phyloP scores from a whole-genome alignment of 2,329 filamentous ascomycete species.

The Zymoseptoria ardabiliae region DNA sequence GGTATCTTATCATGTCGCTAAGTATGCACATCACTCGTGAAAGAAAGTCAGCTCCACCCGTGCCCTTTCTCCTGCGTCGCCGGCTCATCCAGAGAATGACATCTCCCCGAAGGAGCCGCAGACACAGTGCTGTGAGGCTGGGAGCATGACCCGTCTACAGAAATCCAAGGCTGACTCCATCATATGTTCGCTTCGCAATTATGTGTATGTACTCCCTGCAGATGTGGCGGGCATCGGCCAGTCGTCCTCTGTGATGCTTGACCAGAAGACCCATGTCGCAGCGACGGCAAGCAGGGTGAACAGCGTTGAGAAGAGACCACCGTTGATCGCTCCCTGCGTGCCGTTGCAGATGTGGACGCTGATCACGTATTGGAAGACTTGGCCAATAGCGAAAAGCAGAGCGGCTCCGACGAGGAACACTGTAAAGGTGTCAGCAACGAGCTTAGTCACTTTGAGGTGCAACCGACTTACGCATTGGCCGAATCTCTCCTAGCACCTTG shows the following conservation, averaged over 20 bases:
- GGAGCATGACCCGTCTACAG: background rate
- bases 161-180: background rate
- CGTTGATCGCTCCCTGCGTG: slow-evolving; percentile 79
- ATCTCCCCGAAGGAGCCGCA: background rate
- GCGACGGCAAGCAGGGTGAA: slow-evolving; percentile 83
- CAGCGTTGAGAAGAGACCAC: slow-evolving; percentile 82
- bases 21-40: background rate
- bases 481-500: slow-evolving; percentile 74
- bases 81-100: background rate
- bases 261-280: slow-evolving; percentile 92
- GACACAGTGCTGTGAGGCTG: background rate
- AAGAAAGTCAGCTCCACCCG: background rate
- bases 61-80: background rate
- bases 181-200: background rate
- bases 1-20: background rate
- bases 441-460: background rate
- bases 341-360: slow-evolving; percentile 85
- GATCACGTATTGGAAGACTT: slow-evolving; percentile 93
- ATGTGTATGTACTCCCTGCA: slow-evolving; percentile 34
- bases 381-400: slow-evolving; percentile 80
- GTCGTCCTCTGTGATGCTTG: slow-evolving; percentile 97
- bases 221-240: slow-evolving; percentile 60
- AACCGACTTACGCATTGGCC: slow-evolving; percentile 66
- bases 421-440: slow-evolving; percentile 24
- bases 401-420: slow-evolving; percentile 69